Percentiles rank a stretch among this genome's conserved stretches.
These are phyloP conservation scores for Populus tomentosa DNA, from an alignment of 441 rosid species.

Conservation along the genomic window DNA sequence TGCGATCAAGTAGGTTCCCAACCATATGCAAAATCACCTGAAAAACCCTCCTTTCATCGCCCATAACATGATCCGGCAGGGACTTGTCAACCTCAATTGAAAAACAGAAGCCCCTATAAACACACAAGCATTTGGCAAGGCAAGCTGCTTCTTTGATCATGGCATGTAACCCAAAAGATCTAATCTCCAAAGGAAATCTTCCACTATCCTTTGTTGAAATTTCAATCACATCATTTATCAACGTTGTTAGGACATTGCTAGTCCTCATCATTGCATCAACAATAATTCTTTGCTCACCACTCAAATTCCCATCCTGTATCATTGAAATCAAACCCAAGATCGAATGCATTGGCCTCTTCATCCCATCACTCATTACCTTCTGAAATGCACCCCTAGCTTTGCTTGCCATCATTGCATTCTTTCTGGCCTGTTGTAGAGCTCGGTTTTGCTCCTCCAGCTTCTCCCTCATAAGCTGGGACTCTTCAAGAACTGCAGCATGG, in stretches of 20 bases:
- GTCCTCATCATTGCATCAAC: slow-evolving; percentile 82
- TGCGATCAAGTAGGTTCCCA: slow-evolving; percentile 57
- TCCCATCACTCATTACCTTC: slow-evolving; percentile 86
- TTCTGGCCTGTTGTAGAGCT: slow-evolving; percentile 59
- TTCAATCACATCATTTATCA: slow-evolving; percentile 89
- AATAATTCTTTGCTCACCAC: slow-evolving; percentile 55
- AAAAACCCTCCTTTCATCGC: slow-evolving; percentile 76
- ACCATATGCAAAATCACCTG: slow-evolving; percentile 88
- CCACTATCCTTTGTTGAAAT: slow-evolving; percentile 51
- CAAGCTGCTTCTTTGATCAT: slow-evolving; percentile 72
- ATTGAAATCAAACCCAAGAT: slow-evolving; percentile 74
- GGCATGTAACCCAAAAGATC: slow-evolving; percentile 54
- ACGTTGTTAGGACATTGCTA: slow-evolving; percentile 63
- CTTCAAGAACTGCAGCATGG: too few species aligned
- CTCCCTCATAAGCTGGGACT: slow-evolving; percentile 92
- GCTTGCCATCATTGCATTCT: slow-evolving; percentile 84
- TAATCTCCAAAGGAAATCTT: slow-evolving; percentile 58
- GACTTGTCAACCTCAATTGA: slow-evolving; percentile 60
- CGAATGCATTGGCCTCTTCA: slow-evolving; percentile 94
- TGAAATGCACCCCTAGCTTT: slow-evolving; percentile 74
- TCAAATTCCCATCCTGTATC: slow-evolving; percentile 62
- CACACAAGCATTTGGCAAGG: slow-evolving; percentile 70
- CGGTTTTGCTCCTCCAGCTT: slow-evolving; percentile 84
- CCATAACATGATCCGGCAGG: slow-evolving; percentile 67
- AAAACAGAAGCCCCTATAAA: slow-evolving; percentile 56